phyloP scores from a whole-genome alignment of 345 rosid genomes.

The Corchorus olitorius region DNA sequence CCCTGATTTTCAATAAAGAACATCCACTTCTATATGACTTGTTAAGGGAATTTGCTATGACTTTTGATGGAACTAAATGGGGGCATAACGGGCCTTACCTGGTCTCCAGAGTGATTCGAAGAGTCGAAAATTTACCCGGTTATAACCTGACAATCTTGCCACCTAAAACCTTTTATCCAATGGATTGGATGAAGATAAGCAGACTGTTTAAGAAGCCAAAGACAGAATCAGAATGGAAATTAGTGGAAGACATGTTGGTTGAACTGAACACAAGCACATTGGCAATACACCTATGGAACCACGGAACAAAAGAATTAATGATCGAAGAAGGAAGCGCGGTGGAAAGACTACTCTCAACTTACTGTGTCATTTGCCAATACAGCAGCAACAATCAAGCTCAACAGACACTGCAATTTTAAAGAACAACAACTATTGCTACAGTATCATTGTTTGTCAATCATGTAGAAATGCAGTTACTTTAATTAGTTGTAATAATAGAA shows the following conservation, averaged over 20 bases:
- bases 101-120: slow-evolving; percentile 55
- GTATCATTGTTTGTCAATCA: background rate
- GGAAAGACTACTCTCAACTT: slow-evolving; percentile 41
- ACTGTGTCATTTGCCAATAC: slow-evolving; percentile 38
- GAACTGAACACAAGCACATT: slow-evolving; percentile 38
- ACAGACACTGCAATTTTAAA: background rate
- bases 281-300: slow-evolving; percentile 57
- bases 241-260: slow-evolving; percentile 37
- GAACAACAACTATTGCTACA: background rate
- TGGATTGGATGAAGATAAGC: slow-evolving; percentile 53
- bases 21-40: slow-evolving; percentile 61
- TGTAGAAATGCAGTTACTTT: background rate
- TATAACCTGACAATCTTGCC: slow-evolving; percentile 53
- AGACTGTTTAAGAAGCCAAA: slow-evolving; percentile 54
- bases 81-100: slow-evolving; percentile 77
- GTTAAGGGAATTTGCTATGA: slow-evolving; percentile 59
- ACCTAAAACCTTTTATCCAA: slow-evolving; percentile 69
- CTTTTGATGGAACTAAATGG: slow-evolving; percentile 76
- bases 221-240: slow-evolving; percentile 36
- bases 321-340: slow-evolving; percentile 49
- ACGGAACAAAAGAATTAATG: slow-evolving; percentile 35
- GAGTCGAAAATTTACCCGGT: slow-evolving; percentile 33
- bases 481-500: background rate
- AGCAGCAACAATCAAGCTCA: background rate
- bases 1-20: slow-evolving; percentile 48